A percentile compares a stretch with the other conserved stretches of the same genome.
Conservation (phyloP, 768 basidiomycete species). For the Exidia glandulosa region DNA sequence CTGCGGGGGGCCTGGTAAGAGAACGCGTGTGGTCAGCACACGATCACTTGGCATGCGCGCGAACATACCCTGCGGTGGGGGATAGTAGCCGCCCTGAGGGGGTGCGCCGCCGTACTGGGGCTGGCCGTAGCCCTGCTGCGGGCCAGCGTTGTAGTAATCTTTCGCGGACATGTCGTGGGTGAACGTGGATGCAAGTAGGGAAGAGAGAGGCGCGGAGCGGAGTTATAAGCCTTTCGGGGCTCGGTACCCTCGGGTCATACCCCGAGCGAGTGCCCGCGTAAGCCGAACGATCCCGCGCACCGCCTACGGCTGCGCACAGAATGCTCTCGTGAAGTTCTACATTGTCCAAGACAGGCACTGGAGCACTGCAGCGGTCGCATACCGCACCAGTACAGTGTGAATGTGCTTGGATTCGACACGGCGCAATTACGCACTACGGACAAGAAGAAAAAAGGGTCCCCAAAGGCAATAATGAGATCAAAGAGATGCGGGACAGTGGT, state of each 20-base stretch:
- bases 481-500: neutral
- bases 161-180: constrained; percentile 50
- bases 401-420: neutral
- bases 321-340: neutral
- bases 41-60: neutral
- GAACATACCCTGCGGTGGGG: constrained; percentile 34
- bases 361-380: too few relatives aligned
- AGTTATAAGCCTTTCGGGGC: neutral
- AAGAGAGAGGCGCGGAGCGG: neutral
- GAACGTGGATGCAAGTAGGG: constrained; percentile 5
- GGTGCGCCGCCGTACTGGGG: constrained; percentile 14
- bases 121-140: constrained; percentile 27
- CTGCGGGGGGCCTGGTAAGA: constrained; percentile 55
- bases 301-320: neutral
- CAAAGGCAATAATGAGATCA: neutral
- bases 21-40: constrained; percentile 38
- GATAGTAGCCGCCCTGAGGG: constrained; percentile 28
- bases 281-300: neutral
- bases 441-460: neutral
- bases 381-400: neutral
- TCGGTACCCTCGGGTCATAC: neutral
- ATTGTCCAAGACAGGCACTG: neutral
- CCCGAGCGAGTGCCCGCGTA: neutral
- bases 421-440: neutral
- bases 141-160: constrained; percentile 53